Conservation (phyloP, 1,284 basidiomycete genomes). For the Austroboletus niveus region DNA sequence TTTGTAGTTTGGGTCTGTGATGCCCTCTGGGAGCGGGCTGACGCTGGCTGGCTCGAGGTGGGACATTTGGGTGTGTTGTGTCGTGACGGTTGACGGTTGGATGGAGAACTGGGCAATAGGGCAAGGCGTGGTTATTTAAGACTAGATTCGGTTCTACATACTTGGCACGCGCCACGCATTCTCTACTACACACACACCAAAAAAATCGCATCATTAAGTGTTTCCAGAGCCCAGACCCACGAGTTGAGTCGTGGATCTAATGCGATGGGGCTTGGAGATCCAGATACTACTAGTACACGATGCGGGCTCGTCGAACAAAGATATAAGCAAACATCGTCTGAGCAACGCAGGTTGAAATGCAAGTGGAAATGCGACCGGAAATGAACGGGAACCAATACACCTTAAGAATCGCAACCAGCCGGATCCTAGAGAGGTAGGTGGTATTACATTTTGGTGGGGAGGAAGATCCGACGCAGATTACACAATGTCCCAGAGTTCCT, state of each 20-base stretch:
- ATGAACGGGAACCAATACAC: not conserved
- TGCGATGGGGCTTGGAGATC: constrained; percentile 31
- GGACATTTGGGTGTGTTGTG: constrained; percentile 22
- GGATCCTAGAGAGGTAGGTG: not conserved
- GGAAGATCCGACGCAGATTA: constrained; percentile 24
- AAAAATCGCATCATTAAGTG: constrained; percentile 32
- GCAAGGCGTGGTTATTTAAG: constrained; percentile 7
- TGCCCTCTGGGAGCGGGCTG: constrained; percentile 55
- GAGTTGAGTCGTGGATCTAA: constrained; percentile 34
- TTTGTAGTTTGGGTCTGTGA: constrained; percentile 68
- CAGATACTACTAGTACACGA: constrained; percentile 33
- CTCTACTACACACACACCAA: not conserved
- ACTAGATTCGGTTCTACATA: not conserved
- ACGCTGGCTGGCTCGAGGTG: constrained; percentile 38
- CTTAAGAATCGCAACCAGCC: no score
- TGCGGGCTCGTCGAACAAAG: constrained; percentile 13
- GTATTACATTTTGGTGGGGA: constrained; percentile 14
- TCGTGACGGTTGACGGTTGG: not conserved
- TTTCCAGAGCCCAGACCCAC: constrained; percentile 30
- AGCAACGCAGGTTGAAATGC: constrained; percentile 40
- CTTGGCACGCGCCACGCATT: not conserved
- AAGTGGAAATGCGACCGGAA: constrained; percentile 13
- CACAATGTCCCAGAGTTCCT: constrained; percentile 62
- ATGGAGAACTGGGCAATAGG: not conserved
- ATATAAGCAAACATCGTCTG: constrained; percentile 16